Base-by-base conservation (phyloP, 1,284 basidiomycete species). In the Apiotrichum porosum region DNA sequence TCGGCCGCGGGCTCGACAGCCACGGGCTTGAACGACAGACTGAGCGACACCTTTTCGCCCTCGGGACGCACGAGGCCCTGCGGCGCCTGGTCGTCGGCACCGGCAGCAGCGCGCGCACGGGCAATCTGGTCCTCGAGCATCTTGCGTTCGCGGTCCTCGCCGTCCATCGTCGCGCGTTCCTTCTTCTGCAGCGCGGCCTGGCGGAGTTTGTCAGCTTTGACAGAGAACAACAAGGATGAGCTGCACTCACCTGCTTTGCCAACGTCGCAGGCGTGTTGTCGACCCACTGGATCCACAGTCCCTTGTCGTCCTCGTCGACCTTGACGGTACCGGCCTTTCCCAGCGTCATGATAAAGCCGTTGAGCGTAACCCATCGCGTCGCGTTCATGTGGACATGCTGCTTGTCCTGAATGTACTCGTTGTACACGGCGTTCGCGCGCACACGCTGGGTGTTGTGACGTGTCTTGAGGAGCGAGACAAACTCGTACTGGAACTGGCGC, bases 301-400 rank as follows among this genome's bases (percentile, higher is more conserved):
- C 94, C 75, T 97, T 92, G 74, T 97, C 94, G 41, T 90, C 95
- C 75, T 98, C 94, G 68, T 98, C 94, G 19, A 97, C 95, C 57
- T 87, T 81, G 4, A 85, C 88, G 40, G 97, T 79, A 31, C 95
- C 94, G 8, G 81, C 79, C 37, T 91, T 80, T 3, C 95, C 93
- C 24, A 99, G 79, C 63, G 93, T 83, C 72, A 94, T 92, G 63
- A 83, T 79, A 62, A 98, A 99, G 65, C 95, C 94, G 12, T 88
- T 88, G 52, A 98, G 79, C 10, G 94, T 95, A 21, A 95, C 88
- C 93, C 95, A 98, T 52, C 89, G 83, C 10, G 95, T 98, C 6
- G 93, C 79, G 74, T 99, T 99, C 95, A 99, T 98, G 76, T 99
- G 95, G 21, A 93, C 78, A 72, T 98, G 95, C 43, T 80, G 73